phyloP scores from a whole-genome alignment of 139 green algal species.

The Chlamydomonas eustigma region DNA sequence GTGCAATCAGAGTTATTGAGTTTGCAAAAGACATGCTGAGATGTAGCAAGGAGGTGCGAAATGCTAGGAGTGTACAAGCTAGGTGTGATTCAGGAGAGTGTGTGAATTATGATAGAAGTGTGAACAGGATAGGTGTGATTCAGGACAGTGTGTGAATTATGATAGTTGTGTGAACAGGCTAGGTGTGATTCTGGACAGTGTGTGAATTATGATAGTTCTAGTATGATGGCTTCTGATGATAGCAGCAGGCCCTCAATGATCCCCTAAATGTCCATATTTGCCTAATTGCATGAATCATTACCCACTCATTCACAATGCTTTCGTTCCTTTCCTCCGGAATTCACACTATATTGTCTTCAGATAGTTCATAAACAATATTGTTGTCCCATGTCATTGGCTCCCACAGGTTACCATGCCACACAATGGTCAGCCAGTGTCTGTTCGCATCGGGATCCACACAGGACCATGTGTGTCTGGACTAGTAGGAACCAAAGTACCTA shows the following conservation, averaged over 20 bases:
- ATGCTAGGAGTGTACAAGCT: background rate
- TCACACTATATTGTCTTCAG: background rate
- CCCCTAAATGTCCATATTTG: too few species aligned
- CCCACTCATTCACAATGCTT: too few species aligned
- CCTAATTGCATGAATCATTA: too few species aligned
- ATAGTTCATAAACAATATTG: too few species aligned
- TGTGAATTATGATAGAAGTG: background rate
- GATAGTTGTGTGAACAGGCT: background rate
- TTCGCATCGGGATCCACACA: constrained; percentile 19
- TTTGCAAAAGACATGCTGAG: constrained; percentile 13
- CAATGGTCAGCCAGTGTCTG: constrained; percentile 4
- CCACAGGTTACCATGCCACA: too few species aligned
- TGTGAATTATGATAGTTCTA: too few species aligned
- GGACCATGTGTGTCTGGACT: constrained; percentile 19
- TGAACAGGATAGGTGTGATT: background rate
- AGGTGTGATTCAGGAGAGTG: background rate
- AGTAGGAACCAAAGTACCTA: constrained; percentile 12
- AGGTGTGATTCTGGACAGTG: too few species aligned
- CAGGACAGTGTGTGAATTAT: background rate
- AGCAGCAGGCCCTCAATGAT: too few species aligned
- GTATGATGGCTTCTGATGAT: too few species aligned
- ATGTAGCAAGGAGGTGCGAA: background rate
- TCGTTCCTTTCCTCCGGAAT: background rate
- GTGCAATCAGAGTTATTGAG: background rate
- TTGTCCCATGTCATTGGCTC: too few species aligned